Evolutionary conservation across 306 rosid species (phyloP).

Genomic region (Cyamopsis tetragonoloba): DNA sequence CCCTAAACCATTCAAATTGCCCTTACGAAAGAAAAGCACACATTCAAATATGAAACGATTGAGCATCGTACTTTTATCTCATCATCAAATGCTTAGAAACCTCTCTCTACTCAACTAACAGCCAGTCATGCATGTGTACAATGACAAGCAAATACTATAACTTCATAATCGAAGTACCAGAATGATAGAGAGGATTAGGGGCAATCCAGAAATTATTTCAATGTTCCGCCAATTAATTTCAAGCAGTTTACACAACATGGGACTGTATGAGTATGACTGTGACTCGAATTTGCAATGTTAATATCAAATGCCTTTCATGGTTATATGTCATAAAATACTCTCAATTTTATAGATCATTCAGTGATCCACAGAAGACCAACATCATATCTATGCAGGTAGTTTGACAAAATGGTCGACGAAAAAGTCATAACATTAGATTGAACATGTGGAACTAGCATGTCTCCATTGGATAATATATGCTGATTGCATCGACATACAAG

Average conservation of each 20-base stretch:
- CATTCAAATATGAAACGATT: neutral
- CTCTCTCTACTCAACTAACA: neutral
- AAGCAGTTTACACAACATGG: neutral
- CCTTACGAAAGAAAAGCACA: neutral
- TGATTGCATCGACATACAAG: neutral
- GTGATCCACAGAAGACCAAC: neutral
- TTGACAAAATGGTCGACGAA: constrained; percentile 11
- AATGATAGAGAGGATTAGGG: neutral
- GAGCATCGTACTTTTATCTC: neutral
- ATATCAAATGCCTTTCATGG: neutral
- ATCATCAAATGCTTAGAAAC: constrained; percentile 5
- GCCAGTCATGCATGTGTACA: neutral
- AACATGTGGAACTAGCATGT: neutral
- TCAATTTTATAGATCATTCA: neutral
- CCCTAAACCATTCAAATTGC: neutral
- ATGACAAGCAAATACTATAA: neutral
- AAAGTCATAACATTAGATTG: neutral
- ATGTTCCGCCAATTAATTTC: neutral
- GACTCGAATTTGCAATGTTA: constrained; percentile 8
- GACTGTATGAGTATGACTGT: neutral
- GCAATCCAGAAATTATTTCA: neutral
- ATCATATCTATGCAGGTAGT: neutral
- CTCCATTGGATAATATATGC: neutral
- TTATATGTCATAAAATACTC: neutral
- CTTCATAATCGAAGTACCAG: neutral